Percentiles rank a stretch among this genome's conserved stretches.
Evolutionary conservation across 495 filamentous ascomycete species (phyloP).

Genomic region (Achaetomiella virescens): DNA sequence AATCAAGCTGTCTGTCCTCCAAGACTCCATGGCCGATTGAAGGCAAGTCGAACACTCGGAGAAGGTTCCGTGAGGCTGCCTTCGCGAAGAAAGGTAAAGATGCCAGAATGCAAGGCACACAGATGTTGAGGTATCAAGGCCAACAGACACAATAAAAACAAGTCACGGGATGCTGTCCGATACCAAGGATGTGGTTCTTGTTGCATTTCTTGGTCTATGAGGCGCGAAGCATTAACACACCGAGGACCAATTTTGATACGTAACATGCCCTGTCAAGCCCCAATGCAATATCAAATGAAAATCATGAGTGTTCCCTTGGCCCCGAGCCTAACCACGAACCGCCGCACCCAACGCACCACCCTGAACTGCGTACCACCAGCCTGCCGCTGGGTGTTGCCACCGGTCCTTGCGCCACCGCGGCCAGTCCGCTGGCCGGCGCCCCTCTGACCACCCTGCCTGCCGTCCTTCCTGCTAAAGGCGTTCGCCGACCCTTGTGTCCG

Average conservation of each 20-base stretch:
- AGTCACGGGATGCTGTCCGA: neutral
- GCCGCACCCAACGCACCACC: constrained; percentile 52
- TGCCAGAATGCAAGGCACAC: neutral
- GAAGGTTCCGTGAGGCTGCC: too few relatives aligned
- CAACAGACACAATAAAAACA: neutral
- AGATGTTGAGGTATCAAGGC: neutral
- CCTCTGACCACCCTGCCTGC: constrained; percentile 65
- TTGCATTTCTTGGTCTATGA: constrained; percentile 21
- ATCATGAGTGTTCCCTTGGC: constrained; percentile 16
- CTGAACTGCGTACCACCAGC: constrained; percentile 53
- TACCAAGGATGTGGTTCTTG: constrained; percentile 14
- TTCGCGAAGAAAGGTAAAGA: too few relatives aligned
- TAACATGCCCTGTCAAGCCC: constrained; percentile 27
- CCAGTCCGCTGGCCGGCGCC: constrained; percentile 60
- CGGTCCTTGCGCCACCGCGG: constrained; percentile 56
- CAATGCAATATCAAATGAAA: constrained; percentile 31
- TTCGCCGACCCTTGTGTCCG: constrained; percentile 92
- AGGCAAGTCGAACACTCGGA: too few relatives aligned
- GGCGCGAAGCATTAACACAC: constrained; percentile 21
- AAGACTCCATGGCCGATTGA: too few relatives aligned
- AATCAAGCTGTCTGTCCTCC: too few relatives aligned
- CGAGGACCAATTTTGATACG: constrained; percentile 23
- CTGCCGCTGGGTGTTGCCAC: constrained; percentile 48
- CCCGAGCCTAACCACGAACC: constrained; percentile 41
- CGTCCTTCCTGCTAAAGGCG: constrained; percentile 85